Evolutionary conservation across 1,139 yeast genomes (phyloP), one percentile per base, ranked within the genome.

Genomic region (Protomyces lactucae-debilis): DNA sequence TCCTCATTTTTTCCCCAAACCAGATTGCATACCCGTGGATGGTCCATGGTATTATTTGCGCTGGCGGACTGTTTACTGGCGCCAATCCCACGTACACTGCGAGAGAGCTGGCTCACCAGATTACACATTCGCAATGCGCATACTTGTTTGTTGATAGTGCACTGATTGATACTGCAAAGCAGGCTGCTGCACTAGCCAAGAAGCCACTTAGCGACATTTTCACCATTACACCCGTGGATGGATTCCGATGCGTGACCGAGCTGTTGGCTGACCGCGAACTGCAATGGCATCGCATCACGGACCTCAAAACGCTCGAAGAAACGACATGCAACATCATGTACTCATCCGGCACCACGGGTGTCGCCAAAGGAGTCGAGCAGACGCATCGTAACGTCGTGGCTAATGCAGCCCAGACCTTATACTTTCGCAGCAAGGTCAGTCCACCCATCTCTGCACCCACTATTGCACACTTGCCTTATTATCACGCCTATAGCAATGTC

Each of bases 331-430:
- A 75, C 67, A 72, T 74, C 66, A 76, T 78, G 68, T 88, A 87
- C 74, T 87, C 95, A 2, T 85, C 90, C 1, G 93, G 93, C 40
- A 86, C 93, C 12, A 84, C 90, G 1, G 92, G 92, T 3, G 16
- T 55, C 18, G 46, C 63, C 14, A 59, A 85, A 71, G 89, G 88
- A 52, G 88, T 85, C n/a, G 80, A 80, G 52, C 76, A 85, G 70
- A 77, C 82, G 3, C 87, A 85, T 61, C 71, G 59, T 53, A 71
- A 71, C 63, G 54, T 72, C 57, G 65, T 67, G 18, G 66, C 71
- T 18, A 71, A 72, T 39, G 37, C 35, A 12, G 54, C 39, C n/a
- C 63, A 57, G 14, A 23, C 52, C 18, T 23, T 51, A 3, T 16
- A 25, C 21, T 21, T 28, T 10, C 52, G 18, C 21, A 65, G 54